Conservation (phyloP, 169 alveolate species). For the Fabrea salina region DNA sequence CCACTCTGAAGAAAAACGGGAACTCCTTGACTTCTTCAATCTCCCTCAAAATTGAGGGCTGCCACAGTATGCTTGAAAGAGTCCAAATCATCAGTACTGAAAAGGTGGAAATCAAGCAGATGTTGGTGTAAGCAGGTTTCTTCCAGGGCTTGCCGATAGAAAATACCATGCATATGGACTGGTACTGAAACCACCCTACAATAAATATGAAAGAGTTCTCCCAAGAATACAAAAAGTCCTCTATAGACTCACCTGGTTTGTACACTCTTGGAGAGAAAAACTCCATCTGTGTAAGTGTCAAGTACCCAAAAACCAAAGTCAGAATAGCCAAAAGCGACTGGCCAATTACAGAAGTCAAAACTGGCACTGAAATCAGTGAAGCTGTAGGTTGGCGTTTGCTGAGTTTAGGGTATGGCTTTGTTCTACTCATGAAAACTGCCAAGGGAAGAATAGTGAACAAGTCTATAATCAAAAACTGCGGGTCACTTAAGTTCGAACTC, state of each 20-base stretch:
- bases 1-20: slow-evolving; percentile 2
- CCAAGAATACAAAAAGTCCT: neutral
- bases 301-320: neutral
- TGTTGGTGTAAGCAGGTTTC: slow-evolving; percentile 4
- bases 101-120: neutral
- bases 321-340: slow-evolving; percentile 17
- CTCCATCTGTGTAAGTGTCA: neutral
- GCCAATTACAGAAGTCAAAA: slow-evolving; percentile 74
- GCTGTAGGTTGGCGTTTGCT: slow-evolving; percentile 70
- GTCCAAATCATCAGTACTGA: neutral
- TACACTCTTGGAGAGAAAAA: neutral
- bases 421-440: slow-evolving; percentile 72
- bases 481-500: slow-evolving; percentile 70
- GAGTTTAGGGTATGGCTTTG: slow-evolving; percentile 65
- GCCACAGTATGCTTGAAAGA: neutral
- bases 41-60: neutral
- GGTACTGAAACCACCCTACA: slow-evolving; percentile 1
- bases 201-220: slow-evolving; percentile 2
- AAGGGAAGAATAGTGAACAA: slow-evolving; percentile 79
- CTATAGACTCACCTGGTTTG: neutral
- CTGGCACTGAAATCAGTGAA: slow-evolving; percentile 70
- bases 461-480: slow-evolving; percentile 77
- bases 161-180: slow-evolving; percentile 9
- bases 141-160: slow-evolving; percentile 23
- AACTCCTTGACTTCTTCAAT: neutral